Base-by-base conservation (phyloP, 75 land plant genomes). In the Pseudotsuga menziesii region DNA sequence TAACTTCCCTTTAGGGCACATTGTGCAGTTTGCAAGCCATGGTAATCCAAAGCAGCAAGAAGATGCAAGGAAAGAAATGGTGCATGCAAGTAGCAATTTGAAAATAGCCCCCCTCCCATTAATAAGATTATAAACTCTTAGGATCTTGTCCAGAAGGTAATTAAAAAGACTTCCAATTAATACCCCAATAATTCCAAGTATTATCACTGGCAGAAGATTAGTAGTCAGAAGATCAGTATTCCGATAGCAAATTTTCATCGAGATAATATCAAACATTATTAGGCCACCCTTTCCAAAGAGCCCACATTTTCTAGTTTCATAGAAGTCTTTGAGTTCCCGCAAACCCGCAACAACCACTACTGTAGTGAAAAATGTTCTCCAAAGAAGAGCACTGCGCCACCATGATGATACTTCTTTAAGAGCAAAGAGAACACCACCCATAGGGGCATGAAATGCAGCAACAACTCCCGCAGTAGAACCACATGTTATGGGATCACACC, bases 381-480 rank as follows among this genome's bases (percentile, higher is more conserved):
- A 91, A 39, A 91, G 82, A 54, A 91, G 86, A 26, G 93, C 88
- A 79, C 93, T 90, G 25, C 93, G 77, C 93, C 93, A 91, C 93
- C 93, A 91, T 39, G 93, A 90, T 22, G 93, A 83, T 23, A 82
- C 93, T 76, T 91, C 93, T 77, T 91, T 92, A 61, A 91, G 88
- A 17, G 93, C 93, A 82, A 91, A 91, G 15, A 91, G 82, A n/a
- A 91, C 93, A 27, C 93, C 93, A 57, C 93, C 93, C 57, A 91
- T 89, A 27, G 93, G 92, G 16, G 93, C 93, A 4, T 88, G 83
- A 56, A 91, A 91, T n/a, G 93, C 92, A 57, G 92, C 88, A 35
- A 89, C 92, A 57, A 91, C 93, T 63, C 93, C 93, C 72, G 93
- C 92, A 76, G 93, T 92, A 41, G 92, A 75, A 19, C 93, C 93